Conservation (phyloP, 139 green algal species). For the Eudorina sp. region DNA sequence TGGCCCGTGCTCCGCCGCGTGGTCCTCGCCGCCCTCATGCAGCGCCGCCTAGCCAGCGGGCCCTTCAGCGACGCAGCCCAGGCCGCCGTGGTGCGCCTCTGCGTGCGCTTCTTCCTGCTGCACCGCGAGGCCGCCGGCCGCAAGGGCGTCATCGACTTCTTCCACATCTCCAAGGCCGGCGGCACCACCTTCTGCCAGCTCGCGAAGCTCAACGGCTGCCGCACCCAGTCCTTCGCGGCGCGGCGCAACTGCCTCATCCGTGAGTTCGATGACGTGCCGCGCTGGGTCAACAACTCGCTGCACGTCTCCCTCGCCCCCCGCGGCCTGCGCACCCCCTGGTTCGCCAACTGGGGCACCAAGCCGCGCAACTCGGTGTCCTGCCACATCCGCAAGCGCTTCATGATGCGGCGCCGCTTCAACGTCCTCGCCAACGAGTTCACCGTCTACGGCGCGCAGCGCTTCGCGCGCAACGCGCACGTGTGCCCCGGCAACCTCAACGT, state of each 20-base stretch:
- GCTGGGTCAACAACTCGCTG: slow-evolving; percentile 41
- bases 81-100: neutral
- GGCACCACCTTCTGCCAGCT: slow-evolving; percentile 52
- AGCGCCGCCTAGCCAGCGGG: neutral
- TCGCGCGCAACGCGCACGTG: slow-evolving; percentile 9
- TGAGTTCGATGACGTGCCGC: slow-evolving; percentile 53
- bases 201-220: slow-evolving; percentile 50
- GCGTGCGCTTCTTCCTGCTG: slow-evolving; percentile 9
- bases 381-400: slow-evolving; percentile 45
- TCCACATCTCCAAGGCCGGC: slow-evolving; percentile 50
- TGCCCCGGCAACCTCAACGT: slow-evolving; percentile 48
- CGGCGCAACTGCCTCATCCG: slow-evolving; percentile 54
- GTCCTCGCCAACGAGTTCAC: slow-evolving; percentile 56
- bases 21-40: neutral
- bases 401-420: slow-evolving; percentile 43
- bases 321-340: slow-evolving; percentile 41
- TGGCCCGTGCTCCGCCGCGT: slow-evolving; percentile 39
- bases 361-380: slow-evolving; percentile 32
- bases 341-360: slow-evolving; percentile 46
- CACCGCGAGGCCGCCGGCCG: slow-evolving; percentile 11
- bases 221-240: slow-evolving; percentile 41
- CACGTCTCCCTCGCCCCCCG: slow-evolving; percentile 29
- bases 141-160: slow-evolving; percentile 49
- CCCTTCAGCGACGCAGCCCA: neutral
- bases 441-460: neutral